Evolutionary conservation across 441 rosid genomes (phyloP), one percentile per base, ranked within the genome.

Genomic region (Populus hybrid): DNA sequence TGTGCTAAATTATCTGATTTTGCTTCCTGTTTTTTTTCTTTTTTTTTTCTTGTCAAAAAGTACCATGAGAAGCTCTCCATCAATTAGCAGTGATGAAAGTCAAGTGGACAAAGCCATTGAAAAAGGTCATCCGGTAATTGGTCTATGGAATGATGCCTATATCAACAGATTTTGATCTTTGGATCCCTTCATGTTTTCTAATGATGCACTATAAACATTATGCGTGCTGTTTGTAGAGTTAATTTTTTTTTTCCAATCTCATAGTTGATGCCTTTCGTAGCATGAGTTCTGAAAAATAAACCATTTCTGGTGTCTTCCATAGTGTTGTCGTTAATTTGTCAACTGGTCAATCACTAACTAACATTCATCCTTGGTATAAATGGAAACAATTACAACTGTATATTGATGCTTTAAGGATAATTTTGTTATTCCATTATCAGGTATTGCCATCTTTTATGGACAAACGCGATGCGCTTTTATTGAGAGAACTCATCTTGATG

Each of bases 401-500:
- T 73, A 34, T 26, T 57, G 10, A 57, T 57, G 42, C 11, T 54
- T 4, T 12, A 46, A 12, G 20, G 20, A 46, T n/a, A 10, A 5
- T 12, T 73, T 59, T 32, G 67, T 10, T 23, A 11, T 40, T 23
- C 18, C 24, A 28, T 0, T 40, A 18, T 34, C 76, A 73, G 76
- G 76, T 73, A n/a, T 1, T 57, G 20, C 76, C 68, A 32, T 73
- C 50, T 73, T 30, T 73, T 18, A 8, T 9, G 46, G 28, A 74
- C 68, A 84, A 83, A 77, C 69, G 35, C 46, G 82, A 72, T 20
- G 82, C 70, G 36, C 32, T 68, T 68, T 72, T 82, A 80, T 78
- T 86, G 83, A 77, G 80, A 42, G 85, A 79, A 77, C 70, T 86
- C 65, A 59, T 79, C 67, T 42, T 67, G 38, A 84, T 83, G 74